Evolutionary conservation across 1,284 basidiomycete species (phyloP), one percentile per base, ranked within the genome.

Genomic region (Chondrostereum purpureum): DNA sequence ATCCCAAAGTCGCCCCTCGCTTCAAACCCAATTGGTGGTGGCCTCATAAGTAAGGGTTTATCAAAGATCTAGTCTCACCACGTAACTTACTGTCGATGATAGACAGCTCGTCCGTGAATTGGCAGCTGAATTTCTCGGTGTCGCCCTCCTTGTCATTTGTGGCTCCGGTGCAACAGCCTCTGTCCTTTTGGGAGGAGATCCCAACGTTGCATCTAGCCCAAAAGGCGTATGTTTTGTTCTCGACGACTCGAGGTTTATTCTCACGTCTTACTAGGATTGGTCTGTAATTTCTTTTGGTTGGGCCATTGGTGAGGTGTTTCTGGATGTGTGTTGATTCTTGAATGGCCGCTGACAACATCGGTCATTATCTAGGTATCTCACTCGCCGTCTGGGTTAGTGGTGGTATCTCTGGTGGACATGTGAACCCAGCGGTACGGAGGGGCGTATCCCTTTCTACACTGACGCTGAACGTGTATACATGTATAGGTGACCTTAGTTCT

Each of bases 361-460:
- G 12, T 19, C 39, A 5, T 41, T n/a, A 27, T 39, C 12, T 39
- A 67, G 65, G 65, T 22, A 58, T 62, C 14, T 66, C 65, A 13
- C 58, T 73, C 23, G 72, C 70, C 39, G 70, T 65, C 1, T 73
- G 69, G 70, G 57, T 73, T 16, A 61, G 65, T 13, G 66, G 64
- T 36, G 68, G 69, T 36, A 62, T 72, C 22, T 72, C 70, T 27
- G 72, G 72, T 14, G 73, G 72, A 17, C 73, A 75, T 54, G 65
- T 74, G 48, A 75, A 74, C 51, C 73, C 73, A 13, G 70, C 70
- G 5, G 70, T 64, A 46, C 3, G 44, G 19, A n/a, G n/a, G n/a
- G n/a, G n/a, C n/a, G n/a, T n/a, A n/a, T n/a, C n/a, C n/a, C n/a
- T n/a, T n/a, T n/a, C n/a, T n/a, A n/a, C n/a, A n/a, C n/a, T n/a